Percentiles rank a stretch among this genome's conserved stretches.
Conservation (phyloP, 2,329 filamentous ascomycete species). For the Juglanconis oblonga region DNA sequence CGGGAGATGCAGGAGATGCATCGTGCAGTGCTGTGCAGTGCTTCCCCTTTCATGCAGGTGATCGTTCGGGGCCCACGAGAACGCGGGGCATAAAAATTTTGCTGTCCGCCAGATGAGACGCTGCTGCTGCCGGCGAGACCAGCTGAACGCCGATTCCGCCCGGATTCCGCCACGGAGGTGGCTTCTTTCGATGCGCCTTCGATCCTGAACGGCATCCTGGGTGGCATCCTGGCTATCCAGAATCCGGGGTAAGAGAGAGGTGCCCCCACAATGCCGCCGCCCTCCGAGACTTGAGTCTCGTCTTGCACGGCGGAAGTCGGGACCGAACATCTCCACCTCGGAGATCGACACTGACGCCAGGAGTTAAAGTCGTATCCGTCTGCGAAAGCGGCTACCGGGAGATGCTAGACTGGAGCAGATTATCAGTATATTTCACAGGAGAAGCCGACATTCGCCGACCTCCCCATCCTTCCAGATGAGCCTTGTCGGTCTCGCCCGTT, state of each 20-base stretch:
- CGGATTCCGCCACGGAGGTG: not conserved
- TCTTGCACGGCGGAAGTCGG: conserved; percentile 3
- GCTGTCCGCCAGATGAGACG: not conserved
- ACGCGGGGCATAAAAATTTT: not conserved
- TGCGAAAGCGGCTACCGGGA: conserved; percentile 13
- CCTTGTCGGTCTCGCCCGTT: not conserved
- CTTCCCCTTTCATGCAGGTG: not conserved
- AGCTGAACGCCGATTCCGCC: not conserved
- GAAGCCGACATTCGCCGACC: not conserved
- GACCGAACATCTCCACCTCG: conserved; percentile 13
- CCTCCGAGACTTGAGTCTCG: not conserved
- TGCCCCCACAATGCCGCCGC: conserved; percentile 4
- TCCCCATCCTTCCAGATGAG: not conserved
- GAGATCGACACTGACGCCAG: conserved; percentile 2
- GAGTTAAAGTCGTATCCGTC: not conserved
- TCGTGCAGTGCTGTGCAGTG: not conserved
- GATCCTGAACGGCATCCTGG: no score
- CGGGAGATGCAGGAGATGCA: not conserved
- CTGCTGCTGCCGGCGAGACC: not conserved
- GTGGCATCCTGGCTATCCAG: not conserved
- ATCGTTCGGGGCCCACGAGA: not conserved
- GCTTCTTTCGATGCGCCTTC: not conserved
- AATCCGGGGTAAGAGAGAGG: conserved; percentile 9
- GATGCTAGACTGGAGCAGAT: not conserved
- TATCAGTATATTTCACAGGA: conserved; percentile 1